A percentile compares a stretch with the other conserved stretches of the same genome.
Conservation (phyloP, 1,139 yeast species). For the Scheffersomyces parashehatae region DNA sequence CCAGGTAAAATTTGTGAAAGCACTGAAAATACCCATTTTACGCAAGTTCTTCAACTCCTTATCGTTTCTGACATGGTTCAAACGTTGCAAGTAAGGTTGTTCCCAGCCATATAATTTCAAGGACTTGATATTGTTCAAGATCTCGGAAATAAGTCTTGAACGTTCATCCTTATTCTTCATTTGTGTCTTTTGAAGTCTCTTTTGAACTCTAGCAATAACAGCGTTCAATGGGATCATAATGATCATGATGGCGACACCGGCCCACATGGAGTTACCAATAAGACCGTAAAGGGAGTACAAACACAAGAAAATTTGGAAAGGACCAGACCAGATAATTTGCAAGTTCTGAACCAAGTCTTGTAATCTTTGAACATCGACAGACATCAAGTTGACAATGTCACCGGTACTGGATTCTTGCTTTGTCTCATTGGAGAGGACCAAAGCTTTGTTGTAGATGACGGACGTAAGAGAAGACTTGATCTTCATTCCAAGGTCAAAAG, state of each 20-base stretch:
- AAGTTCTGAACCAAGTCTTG: conserved; percentile 89
- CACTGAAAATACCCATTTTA: conserved; percentile 75
- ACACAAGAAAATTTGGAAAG: conserved; percentile 86
- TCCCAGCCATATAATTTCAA: conserved; percentile 97
- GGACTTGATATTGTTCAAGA: conserved; percentile 87
- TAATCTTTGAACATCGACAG: conserved; percentile 92
- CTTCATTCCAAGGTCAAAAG: conserved; percentile 89
- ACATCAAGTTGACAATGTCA: conserved; percentile 94
- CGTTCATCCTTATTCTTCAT: conserved; percentile 50
- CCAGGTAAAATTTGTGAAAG: conserved; percentile 77
- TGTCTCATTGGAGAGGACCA: conserved; percentile 82
- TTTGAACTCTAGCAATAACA: conserved; percentile 69
- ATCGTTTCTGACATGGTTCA: conserved; percentile 82
- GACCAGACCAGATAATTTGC: conserved; percentile 94
- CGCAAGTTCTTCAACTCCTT: conserved; percentile 80
- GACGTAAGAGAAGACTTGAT: conserved; percentile 80
- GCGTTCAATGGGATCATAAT: conserved; percentile 87
- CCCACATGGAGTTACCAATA: conserved; percentile 94
- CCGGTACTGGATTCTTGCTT: conserved; percentile 85
- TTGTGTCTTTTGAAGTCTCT: conserved; percentile 64
- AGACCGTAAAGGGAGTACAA: conserved; percentile 71
- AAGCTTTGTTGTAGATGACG: conserved; percentile 75
- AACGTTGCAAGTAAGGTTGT: conserved; percentile 70
- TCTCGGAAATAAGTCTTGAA: conserved; percentile 72
- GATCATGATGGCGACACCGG: conserved; percentile 84